These are phyloP conservation scores for Excoecaria agallocha DNA, from an alignment of 345 rosid genomes.

Conservation along the genomic window DNA sequence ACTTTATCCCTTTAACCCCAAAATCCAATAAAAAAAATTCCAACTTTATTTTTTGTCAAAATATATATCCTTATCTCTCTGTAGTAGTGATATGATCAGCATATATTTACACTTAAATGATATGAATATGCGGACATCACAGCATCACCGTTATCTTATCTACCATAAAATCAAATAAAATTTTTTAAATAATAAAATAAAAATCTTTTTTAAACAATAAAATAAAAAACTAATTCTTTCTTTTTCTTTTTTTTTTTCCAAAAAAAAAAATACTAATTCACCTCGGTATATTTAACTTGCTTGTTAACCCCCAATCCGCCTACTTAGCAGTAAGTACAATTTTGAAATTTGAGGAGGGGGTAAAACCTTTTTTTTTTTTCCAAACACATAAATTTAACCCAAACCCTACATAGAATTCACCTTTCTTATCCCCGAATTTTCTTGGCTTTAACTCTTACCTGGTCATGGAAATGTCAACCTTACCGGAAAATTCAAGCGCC, in stretches of 20 bases:
- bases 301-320: constrained; percentile 9
- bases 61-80: too few relatives aligned
- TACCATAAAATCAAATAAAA: too few relatives aligned
- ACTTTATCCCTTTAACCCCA: constrained; percentile 9
- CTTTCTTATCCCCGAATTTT: constrained; percentile 13
- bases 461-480: constrained; percentile 38
- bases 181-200: too few relatives aligned
- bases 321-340: constrained; percentile 8
- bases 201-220: too few relatives aligned
- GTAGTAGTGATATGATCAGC: too few relatives aligned
- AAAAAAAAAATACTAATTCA: constrained; percentile 30
- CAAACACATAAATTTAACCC: constrained; percentile 10
- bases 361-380: background rate
- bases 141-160: too few relatives aligned
- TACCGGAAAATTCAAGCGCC: constrained; percentile 28
- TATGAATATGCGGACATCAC: too few relatives aligned
- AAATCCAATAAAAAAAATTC: too few relatives aligned
- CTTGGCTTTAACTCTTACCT: constrained; percentile 26
- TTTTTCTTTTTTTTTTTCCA: too few relatives aligned
- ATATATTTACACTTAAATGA: too few relatives aligned
- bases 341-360: background rate
- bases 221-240: too few relatives aligned
- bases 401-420: constrained; percentile 21
- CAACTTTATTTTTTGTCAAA: too few relatives aligned
- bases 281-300: constrained; percentile 16